Conservation (phyloP, 805 yeast species). For the Kodamaea nitidulidarum region DNA sequence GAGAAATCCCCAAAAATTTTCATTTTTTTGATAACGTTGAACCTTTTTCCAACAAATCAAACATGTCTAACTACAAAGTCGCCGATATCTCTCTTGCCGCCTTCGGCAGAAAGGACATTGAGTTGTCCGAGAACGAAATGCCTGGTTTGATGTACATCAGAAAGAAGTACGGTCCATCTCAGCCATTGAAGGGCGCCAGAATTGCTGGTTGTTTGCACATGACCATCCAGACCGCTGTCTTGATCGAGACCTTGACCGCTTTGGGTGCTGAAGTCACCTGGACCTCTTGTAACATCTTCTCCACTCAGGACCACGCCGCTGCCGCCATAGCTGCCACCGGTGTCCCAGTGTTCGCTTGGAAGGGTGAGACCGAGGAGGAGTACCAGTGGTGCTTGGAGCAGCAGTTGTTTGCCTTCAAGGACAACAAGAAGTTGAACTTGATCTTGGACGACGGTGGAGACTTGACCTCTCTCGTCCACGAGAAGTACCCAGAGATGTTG, state of each 20-base stretch:
- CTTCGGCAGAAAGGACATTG: conserved; percentile 99
- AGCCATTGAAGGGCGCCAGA: conserved; percentile 97
- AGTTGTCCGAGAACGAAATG: conserved; percentile 98
- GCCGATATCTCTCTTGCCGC: conserved; percentile 98
- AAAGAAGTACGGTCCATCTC: conserved; percentile 81
- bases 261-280: conserved; percentile 99
- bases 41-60: conserved; percentile 7
- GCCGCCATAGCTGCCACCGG: conserved; percentile 99
- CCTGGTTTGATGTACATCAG: conserved; percentile 99
- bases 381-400: conserved; percentile 99
- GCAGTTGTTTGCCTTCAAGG: conserved; percentile 97
- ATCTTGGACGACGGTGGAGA: conserved; percentile 99
- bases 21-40: conserved; percentile 6
- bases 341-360: conserved; percentile 99
- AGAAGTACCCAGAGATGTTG: conserved; percentile 96
- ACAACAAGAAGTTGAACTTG: conserved; percentile 89
- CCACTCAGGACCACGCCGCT: conserved; percentile 99
- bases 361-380: conserved; percentile 99
- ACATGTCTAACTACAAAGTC: conserved; percentile 73
- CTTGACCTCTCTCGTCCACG: conserved; percentile 93
- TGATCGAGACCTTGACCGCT: conserved; percentile 94
- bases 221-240: conserved; percentile 99
- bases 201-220: conserved; percentile 98
- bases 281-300: conserved; percentile 98
- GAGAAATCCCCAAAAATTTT: conserved; percentile 5